phyloP scores from a whole-genome alignment of 2,329 filamentous ascomycete species.

The Sclerotinia subarctica region DNA sequence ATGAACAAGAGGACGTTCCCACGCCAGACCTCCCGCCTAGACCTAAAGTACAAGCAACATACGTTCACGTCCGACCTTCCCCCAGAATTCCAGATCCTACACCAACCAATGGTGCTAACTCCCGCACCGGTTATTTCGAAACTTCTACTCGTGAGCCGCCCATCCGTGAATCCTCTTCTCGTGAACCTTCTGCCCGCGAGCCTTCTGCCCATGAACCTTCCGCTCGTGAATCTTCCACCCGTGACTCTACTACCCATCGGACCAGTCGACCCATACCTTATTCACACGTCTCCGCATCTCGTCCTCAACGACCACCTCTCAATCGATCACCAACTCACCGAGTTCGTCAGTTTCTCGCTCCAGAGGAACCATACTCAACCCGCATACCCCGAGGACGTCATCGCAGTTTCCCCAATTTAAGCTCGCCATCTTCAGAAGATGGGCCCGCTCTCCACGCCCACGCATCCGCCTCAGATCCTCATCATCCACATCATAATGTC shows the following conservation, averaged over 20 bases:
- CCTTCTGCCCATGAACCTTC: background rate
- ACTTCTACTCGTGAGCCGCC: slow-evolving; percentile 18
- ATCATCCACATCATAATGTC: background rate
- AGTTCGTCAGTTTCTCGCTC: slow-evolving; percentile 43
- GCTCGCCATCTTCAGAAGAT: slow-evolving; percentile 27
- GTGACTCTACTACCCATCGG: slow-evolving; percentile 7
- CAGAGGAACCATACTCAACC: slow-evolving; percentile 39
- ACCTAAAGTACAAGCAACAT: slow-evolving; percentile 34
- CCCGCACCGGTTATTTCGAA: slow-evolving; percentile 17
- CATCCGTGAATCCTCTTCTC: slow-evolving; percentile 26
- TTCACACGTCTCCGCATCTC: slow-evolving; percentile 26
- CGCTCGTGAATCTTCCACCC: background rate
- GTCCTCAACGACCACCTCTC: slow-evolving; percentile 33
- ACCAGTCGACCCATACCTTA: slow-evolving; percentile 27
- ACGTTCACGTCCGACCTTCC: slow-evolving; percentile 33
- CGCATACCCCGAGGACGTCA: slow-evolving; percentile 28
- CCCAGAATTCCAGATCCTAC: slow-evolving; percentile 11
- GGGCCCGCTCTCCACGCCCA: slow-evolving; percentile 31
- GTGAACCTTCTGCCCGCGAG: slow-evolving; percentile 23
- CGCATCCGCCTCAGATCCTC: background rate
- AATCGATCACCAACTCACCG: slow-evolving; percentile 38
- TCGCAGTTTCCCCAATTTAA: slow-evolving; percentile 35
- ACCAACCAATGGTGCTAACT: slow-evolving; percentile 1
- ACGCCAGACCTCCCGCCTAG: slow-evolving; percentile 33
- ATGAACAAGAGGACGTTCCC: slow-evolving; percentile 32